Conservation (phyloP, 306 rosid species). For the Calophaca sinica region DNA sequence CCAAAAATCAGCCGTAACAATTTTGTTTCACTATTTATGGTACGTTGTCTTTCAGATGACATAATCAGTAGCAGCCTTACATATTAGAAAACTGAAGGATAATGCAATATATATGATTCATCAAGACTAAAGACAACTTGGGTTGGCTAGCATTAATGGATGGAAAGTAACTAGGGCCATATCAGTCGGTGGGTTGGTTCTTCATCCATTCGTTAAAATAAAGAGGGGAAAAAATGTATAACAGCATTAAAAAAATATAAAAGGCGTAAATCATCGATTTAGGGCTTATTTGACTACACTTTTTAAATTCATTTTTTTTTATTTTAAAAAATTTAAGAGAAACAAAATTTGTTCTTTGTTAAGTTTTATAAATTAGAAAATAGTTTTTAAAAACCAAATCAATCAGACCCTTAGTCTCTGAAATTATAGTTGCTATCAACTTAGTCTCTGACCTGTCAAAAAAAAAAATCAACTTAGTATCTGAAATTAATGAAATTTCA, state of each 20-base stretch:
- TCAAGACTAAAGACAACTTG: slow-evolving; percentile 22
- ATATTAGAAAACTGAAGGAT: slow-evolving; percentile 39
- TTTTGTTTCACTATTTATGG: slow-evolving; percentile 37
- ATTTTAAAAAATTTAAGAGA: no score
- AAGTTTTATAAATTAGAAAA: no score
- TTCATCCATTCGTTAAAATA: slow-evolving; percentile 49
- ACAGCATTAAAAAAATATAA: not conserved
- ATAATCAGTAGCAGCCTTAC: slow-evolving; percentile 45
- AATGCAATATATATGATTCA: slow-evolving; percentile 16
- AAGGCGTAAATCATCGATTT: no score
- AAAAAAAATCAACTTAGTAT: no score
- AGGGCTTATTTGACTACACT: no score
- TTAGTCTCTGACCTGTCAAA: no score
- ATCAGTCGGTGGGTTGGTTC: slow-evolving; percentile 71
- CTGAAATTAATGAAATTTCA: no score
- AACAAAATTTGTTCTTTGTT: no score
- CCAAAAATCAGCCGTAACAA: slow-evolving; percentile 9
- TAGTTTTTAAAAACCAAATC: no score
- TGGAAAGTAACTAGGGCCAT: slow-evolving; percentile 46
- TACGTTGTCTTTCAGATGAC: slow-evolving; percentile 50
- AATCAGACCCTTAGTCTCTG: no score
- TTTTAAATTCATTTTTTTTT: no score
- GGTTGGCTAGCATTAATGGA: slow-evolving; percentile 54
- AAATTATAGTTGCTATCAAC: no score
- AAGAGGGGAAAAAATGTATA: not conserved